Conservation (phyloP, 1,284 basidiomycete genomes). For the Trichosporon coremiiforme region DNA sequence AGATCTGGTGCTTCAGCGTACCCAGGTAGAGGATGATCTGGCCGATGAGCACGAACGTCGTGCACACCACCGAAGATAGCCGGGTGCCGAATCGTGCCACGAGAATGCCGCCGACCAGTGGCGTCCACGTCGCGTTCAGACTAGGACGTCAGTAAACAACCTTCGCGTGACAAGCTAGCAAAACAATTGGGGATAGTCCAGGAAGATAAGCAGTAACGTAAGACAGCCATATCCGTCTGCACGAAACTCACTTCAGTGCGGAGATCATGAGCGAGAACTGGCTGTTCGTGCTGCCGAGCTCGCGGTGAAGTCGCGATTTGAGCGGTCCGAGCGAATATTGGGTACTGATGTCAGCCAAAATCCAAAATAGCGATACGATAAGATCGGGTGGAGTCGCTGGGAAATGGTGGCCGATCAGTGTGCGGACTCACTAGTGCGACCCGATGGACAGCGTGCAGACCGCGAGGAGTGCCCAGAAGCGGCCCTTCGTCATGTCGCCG, state of each 20-base stretch:
- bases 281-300: constrained; percentile 72
- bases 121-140: constrained; percentile 78
- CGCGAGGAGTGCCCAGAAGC: constrained; percentile 63
- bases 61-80: constrained; percentile 67
- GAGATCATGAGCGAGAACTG: constrained; percentile 75
- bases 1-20: constrained; percentile 28
- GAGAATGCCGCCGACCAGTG: constrained; percentile 69
- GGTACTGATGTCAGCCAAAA: constrained; percentile 59
- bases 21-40: constrained; percentile 45
- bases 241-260: constrained; percentile 59
- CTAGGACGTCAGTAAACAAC: constrained; percentile 47
- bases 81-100: constrained; percentile 62
- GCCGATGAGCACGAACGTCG: constrained; percentile 69
- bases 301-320: constrained; percentile 69
- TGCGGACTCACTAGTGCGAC: constrained; percentile 67
- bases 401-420: background rate
- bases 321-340: constrained; percentile 72
- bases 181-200: background rate
- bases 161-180: background rate
- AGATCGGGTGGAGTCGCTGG: background rate
- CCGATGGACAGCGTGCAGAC: constrained; percentile 74
- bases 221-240: constrained; percentile 11
- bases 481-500: constrained; percentile 12
- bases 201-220: background rate
- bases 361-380: constrained; percentile 10